Evolutionary conservation across 495 filamentous ascomycete genomes (phyloP).

Genomic region (Aspergillus mulundensis): DNA sequence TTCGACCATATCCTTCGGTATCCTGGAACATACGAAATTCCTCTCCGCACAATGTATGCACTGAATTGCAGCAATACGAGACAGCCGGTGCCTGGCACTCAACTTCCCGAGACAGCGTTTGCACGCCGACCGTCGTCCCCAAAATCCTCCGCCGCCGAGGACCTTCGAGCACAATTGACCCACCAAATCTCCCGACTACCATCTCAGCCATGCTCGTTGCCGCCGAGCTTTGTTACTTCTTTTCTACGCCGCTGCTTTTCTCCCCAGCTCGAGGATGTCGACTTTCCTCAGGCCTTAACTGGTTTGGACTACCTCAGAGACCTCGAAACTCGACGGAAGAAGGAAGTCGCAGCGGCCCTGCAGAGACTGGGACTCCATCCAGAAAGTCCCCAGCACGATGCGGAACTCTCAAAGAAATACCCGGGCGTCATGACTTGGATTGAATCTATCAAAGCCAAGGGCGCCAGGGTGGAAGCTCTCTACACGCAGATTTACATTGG

Average conservation of each 20-base stretch:
- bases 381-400: slow-evolving; percentile 34
- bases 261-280: slow-evolving; percentile 52
- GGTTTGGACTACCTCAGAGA: slow-evolving; percentile 70
- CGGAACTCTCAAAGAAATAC: slow-evolving; percentile 40
- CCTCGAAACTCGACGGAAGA: slow-evolving; percentile 60
- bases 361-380: slow-evolving; percentile 41
- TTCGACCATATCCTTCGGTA: slow-evolving; percentile 67
- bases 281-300: slow-evolving; percentile 69
- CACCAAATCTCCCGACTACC: slow-evolving; percentile 60
- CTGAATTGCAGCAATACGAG: slow-evolving; percentile 59
- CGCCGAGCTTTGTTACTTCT: slow-evolving; percentile 60
- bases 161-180: slow-evolving; percentile 61
- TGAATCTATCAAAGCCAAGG: slow-evolving; percentile 48
- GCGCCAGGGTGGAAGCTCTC: slow-evolving; percentile 52
- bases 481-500: slow-evolving; percentile 66
- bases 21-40: slow-evolving; percentile 65
- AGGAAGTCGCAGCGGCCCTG: slow-evolving; percentile 50
- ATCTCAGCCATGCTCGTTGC: slow-evolving; percentile 61
- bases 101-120: slow-evolving; percentile 31
- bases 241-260: slow-evolving; percentile 64
- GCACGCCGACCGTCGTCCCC: slow-evolving; percentile 33
- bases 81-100: slow-evolving; percentile 31
- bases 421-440: slow-evolving; percentile 56
- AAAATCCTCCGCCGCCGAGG: slow-evolving; percentile 46
- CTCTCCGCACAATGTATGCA: slow-evolving; percentile 69